These are phyloP conservation scores for Penicillium herquei DNA, from an alignment of 495 filamentous ascomycete species.

Conservation along the genomic window DNA sequence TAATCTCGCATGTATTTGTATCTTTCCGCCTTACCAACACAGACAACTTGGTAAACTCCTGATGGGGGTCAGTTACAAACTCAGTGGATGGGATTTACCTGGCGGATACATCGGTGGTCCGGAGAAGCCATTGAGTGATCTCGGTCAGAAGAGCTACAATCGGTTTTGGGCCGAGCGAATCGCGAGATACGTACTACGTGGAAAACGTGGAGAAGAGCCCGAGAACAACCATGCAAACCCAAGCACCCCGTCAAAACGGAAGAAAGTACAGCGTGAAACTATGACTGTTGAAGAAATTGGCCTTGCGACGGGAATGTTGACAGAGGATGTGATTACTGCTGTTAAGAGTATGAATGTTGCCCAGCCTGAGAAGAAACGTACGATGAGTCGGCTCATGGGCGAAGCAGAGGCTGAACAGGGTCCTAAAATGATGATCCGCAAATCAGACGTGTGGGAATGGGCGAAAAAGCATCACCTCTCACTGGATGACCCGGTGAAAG, in stretches of 20 bases:
- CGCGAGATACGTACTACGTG: constrained; percentile 58
- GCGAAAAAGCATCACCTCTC: constrained; percentile 36
- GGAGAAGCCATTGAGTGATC: constrained; percentile 85
- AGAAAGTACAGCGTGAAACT: constrained; percentile 33
- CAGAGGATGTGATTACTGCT: constrained; percentile 78
- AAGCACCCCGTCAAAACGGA: constrained; percentile 28
- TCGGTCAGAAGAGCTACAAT: constrained; percentile 76
- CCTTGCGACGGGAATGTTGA: constrained; percentile 70
- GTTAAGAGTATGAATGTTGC: constrained; percentile 75
- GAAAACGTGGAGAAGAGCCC: constrained; percentile 22
- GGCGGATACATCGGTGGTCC: constrained; percentile 78
- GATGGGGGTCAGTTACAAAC: constrained; percentile 90
- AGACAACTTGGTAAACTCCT: constrained; percentile 84
- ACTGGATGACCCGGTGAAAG: constrained; percentile 47
- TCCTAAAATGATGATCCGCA: constrained; percentile 39
- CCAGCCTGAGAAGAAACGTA: constrained; percentile 54
- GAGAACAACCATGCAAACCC: constrained; percentile 29
- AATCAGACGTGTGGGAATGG: constrained; percentile 49
- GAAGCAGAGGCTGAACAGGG: constrained; percentile 31
- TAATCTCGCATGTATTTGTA: constrained; percentile 93
- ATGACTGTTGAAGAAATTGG: constrained; percentile 58
- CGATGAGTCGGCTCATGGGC: constrained; percentile 20
- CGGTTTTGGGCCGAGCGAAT: constrained; percentile 83
- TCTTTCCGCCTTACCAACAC: constrained; percentile 94
- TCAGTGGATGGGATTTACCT: constrained; percentile 71